Evolutionary conservation across 257 asterid genomes (phyloP).

Genomic region (Nicotiana knightiana): DNA sequence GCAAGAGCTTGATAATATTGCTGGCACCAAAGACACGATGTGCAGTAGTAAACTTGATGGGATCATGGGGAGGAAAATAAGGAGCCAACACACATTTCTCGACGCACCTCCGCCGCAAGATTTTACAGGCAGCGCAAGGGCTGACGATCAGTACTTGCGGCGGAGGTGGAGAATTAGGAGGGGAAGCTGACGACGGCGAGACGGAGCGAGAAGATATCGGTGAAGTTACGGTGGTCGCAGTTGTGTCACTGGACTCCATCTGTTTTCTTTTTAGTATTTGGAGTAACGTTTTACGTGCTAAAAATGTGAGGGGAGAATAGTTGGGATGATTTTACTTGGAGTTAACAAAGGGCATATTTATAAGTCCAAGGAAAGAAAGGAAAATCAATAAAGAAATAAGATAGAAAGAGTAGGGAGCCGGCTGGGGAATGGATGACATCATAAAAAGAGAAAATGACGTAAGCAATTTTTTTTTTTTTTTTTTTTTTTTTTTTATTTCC

Average conservation of each 20-base stretch:
- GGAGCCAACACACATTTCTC: conserved; percentile 17
- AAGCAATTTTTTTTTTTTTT: neutral
- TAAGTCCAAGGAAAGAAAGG: conserved; percentile 2
- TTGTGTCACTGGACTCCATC: conserved; percentile 7
- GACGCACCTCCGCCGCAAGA: conserved; percentile 15
- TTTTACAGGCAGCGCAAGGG: conserved; percentile 19
- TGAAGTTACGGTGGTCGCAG: conserved; percentile 17
- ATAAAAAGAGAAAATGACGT: neutral
- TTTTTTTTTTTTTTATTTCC: no score
- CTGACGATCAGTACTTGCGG: conserved; percentile 27
- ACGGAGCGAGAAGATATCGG: conserved; percentile 21
- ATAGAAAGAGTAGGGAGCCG: neutral
- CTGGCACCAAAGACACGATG: conserved; percentile 18
- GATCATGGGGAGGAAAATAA: conserved; percentile 17
- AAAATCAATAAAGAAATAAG: neutral
- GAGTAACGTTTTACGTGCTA: neutral
- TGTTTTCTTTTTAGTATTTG: neutral
- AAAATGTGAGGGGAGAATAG: neutral
- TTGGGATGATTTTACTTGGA: neutral
- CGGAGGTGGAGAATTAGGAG: conserved; percentile 24
- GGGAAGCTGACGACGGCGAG: conserved; percentile 26
- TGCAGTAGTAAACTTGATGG: conserved; percentile 15
- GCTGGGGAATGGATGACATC: neutral
- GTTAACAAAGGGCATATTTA: conserved; percentile 7
- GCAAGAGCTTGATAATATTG: conserved; percentile 20